Evolutionary conservation across 2,329 filamentous ascomycete species (phyloP), one percentile per base, ranked within the genome.

Genomic region (Penicillium sp.): DNA sequence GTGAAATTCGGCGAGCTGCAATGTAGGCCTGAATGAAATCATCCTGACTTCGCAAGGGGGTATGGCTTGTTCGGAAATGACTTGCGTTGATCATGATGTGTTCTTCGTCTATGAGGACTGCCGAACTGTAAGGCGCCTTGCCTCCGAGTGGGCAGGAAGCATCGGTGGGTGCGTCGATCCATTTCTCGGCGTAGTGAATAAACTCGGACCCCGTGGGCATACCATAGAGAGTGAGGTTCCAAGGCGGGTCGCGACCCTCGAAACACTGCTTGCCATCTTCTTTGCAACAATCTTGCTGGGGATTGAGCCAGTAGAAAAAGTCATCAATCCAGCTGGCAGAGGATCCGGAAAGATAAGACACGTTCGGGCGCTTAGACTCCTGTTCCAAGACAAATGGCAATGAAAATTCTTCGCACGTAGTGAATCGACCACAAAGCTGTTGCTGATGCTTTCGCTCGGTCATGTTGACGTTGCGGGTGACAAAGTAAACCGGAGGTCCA

Each of bases 161-260:
- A 24, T 88, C 89, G 0, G 94, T 95, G 0, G 92, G 90, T 0
- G 92, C 83, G 22, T 85, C 78, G 22, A 98, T 82, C 87, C 96
- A 99, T 69, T 89, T 90, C 61, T 91, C 74, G 0, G 96, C 83
- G 68, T 98, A 98, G 62, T 89, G 79, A 33, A 96, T 82, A 69
- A 99, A 99, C 73, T 98, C 95, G n/a, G 87, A 78, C 13, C 92
- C 90, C 74, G 96, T 89, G 0, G 95, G 95, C 93, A 99, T 97
- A 35, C 95, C 95, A 33, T 83, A 82, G 1, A 99, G 83, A 0
- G 91, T 94, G 51, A 92, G 89, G 69, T 96, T 97, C 94, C 94
- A 99, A 0, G 88, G 80, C 2, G 92, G 92, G 19, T 87, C 77
- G 43, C 93, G 87, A 61, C 87, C 82, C 27, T 85, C 86, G 70